Evolutionary conservation across 805 yeast genomes (phyloP).

Genomic region (Saccharomycopsis sp.): DNA sequence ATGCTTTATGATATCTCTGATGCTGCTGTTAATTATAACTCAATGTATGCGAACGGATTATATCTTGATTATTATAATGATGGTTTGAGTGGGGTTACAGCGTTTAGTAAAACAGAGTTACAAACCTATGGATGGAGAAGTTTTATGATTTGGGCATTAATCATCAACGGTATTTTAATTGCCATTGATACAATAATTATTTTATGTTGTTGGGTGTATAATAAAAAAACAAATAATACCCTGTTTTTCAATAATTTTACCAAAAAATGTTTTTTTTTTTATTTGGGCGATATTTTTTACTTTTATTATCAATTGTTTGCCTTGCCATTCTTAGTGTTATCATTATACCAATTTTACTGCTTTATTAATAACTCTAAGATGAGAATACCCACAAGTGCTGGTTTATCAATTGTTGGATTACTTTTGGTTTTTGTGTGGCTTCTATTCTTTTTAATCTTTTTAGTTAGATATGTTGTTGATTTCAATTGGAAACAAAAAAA

Average conservation of each 20-base stretch:
- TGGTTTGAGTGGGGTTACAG: slow-evolving; percentile 32
- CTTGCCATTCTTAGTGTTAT: slow-evolving; percentile 34
- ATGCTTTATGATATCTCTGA: slow-evolving; percentile 22
- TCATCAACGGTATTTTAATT: slow-evolving; percentile 3
- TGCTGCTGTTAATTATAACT: slow-evolving; percentile 4
- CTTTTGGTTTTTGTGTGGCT: slow-evolving; percentile 27
- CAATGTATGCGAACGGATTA: slow-evolving; percentile 30
- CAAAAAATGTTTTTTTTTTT: slow-evolving; percentile 21
- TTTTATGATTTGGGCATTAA: slow-evolving; percentile 27
- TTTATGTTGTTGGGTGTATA: slow-evolving; percentile 3
- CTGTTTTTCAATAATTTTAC: slow-evolving; percentile 15
- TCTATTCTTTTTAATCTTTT: slow-evolving; percentile 26
- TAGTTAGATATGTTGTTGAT: slow-evolving; percentile 25
- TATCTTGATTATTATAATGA: slow-evolving; percentile 28
- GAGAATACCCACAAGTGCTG: slow-evolving; percentile 1
- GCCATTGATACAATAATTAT: slow-evolving; percentile 4
- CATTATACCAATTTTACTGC: slow-evolving; percentile 22
- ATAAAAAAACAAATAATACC: not conserved
- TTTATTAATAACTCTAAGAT: slow-evolving; percentile 3
- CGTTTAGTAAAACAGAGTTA: slow-evolving; percentile 19
- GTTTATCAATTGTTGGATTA: slow-evolving; percentile 25
- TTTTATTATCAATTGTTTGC: slow-evolving; percentile 29
- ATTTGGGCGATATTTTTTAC: slow-evolving; percentile 27
- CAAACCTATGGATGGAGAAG: slow-evolving; percentile 29
- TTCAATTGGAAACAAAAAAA: slow-evolving; percentile 2